Base-by-base conservation (phyloP, 2,329 filamentous ascomycete genomes). In the Trichoderma arundinaceum region DNA sequence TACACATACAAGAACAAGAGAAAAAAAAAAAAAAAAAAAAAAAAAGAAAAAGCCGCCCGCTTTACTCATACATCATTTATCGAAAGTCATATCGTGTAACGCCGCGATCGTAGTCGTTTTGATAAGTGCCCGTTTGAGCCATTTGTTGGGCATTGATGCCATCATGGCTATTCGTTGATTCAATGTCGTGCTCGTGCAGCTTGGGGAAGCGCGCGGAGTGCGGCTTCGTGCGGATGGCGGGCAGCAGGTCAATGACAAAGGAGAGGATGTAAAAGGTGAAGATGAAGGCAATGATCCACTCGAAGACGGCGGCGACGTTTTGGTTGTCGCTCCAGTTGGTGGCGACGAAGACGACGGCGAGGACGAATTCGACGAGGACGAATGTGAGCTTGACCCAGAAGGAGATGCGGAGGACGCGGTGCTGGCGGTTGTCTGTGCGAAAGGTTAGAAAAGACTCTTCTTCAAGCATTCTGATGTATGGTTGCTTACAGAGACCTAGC, bases 381-480 rank as follows among this genome's bases (percentile, higher is more conserved):
- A 99, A 98, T 66, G 77, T 70, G 33, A 96, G 84, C 79, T 99
- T 99, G 74, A 95, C 83, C 86, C 89, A 94, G 82, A 98, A 98
- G 65, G 91, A 95, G 67, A 84, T 77, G 54, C 88, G 86, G 10
- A 99, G 85, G 69, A 95, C 80, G 63, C 83, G 85, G 77, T 94
- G 86, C 67, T 93, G 81, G 68, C 90, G 90, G 81, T 94, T 90
- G 83, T 86, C 68, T 51, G 35, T 15, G 8, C 2, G n/a, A 12
- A 12, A 39, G 4, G 1, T 44, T 22, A 44, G 22, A 32, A 41
- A 13, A 46, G 17, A 7, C 19, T 13, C 19, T 57, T 9, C 28
- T 57, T 4, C n/a, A 7, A 38, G 4, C n/a, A n/a, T n/a, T n/a
- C n/a, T n/a, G n/a, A n/a, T n/a, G n/a, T n/a, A n/a, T n/a, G n/a